Base-by-base conservation (phyloP, 768 basidiomycete species). In the Tubosaeta sp. region DNA sequence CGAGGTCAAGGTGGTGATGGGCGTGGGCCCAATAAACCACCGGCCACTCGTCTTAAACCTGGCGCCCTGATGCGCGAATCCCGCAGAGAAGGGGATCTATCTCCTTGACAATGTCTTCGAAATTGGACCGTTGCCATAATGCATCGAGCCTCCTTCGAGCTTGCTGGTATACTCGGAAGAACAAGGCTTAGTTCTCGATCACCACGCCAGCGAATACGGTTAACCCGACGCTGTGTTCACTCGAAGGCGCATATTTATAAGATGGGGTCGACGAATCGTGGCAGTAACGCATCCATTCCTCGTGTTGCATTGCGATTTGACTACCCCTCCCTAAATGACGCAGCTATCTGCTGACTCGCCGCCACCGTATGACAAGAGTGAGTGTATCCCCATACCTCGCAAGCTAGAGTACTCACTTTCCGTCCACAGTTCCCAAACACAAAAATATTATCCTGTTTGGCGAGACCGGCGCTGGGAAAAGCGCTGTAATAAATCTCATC, bases 381-480 rank as follows among this genome's bases (percentile, higher is more conserved):
- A 41, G 45, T 22, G 27, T 11, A 37, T 14, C 14, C 12, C 6
- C 19, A n/a, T 19, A 9, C 19, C n/a, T 10, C 2, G 17, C 19
- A n/a, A 6, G 45, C 14, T 19, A 26, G 25, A 26, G 32, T 4
- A 25, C 29, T 22, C 22, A 26, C 25, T 25, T 35, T 46, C 8
- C 12, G 11, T 45, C 31, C 19, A 16, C 1, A 35, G 46, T 33
- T 11, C 4, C 25, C 1, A 26, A 17, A 17, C 35, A 12, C 10
- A 26, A 26, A 2, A 54, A 50, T 16, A 11, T 54, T 5, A 39
- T 54, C n/a, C 7, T 54, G n/a, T 54, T 54, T 19, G 53, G 53
- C 3, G 48, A 53, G 48, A 53, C 53, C 1, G 53, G 48, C 3
- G 44, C 44, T 1, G 48, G 52, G 6, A 53, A 53, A n/a, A 53